phyloP scores from a whole-genome alignment of 495 filamentous ascomycete genomes.

The Hypoxylon perforatum region DNA sequence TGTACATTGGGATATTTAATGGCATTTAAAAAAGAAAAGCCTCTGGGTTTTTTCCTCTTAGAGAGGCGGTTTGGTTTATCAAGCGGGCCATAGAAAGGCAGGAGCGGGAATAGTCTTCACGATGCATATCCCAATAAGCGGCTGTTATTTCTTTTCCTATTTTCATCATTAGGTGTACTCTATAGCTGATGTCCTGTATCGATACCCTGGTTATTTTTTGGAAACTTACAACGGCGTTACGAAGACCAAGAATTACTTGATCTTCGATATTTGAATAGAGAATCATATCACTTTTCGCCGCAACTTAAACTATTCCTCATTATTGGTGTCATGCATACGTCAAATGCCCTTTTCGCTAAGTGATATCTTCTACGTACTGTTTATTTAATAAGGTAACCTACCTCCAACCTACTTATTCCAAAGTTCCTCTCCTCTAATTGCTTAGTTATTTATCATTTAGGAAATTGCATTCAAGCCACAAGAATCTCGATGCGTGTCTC shows the following conservation, averaged over 20 bases:
- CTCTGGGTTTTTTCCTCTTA: neutral
- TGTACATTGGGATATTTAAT: slow-evolving; percentile 40
- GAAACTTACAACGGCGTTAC: slow-evolving; percentile 19
- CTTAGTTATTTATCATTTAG: neutral
- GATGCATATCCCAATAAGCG: slow-evolving; percentile 4
- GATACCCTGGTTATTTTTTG: slow-evolving; percentile 38
- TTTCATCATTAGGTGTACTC: slow-evolving; percentile 27
- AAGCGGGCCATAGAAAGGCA: slow-evolving; percentile 31
- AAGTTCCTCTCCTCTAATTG: too few species aligned
- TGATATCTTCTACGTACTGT: too few species aligned
- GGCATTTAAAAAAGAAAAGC: slow-evolving; percentile 28
- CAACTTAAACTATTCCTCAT: neutral
- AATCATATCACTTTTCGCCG: slow-evolving; percentile 11
- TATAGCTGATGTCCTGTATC: slow-evolving; percentile 37
- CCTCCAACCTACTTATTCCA: too few species aligned
- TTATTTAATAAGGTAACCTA: too few species aligned
- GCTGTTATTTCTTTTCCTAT: neutral
- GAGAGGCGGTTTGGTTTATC: slow-evolving; percentile 7
- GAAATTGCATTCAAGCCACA: neutral
- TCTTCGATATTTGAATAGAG: slow-evolving; percentile 31
- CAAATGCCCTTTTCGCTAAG: neutral
- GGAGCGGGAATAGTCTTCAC: slow-evolving; percentile 7
- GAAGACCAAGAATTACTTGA: slow-evolving; percentile 14
- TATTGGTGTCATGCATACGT: neutral
- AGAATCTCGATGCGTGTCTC: slow-evolving; percentile 10